These are phyloP conservation scores for Diaporthe nobilis DNA, from an alignment of 2,329 filamentous ascomycete genomes.

Conservation along the genomic window DNA sequence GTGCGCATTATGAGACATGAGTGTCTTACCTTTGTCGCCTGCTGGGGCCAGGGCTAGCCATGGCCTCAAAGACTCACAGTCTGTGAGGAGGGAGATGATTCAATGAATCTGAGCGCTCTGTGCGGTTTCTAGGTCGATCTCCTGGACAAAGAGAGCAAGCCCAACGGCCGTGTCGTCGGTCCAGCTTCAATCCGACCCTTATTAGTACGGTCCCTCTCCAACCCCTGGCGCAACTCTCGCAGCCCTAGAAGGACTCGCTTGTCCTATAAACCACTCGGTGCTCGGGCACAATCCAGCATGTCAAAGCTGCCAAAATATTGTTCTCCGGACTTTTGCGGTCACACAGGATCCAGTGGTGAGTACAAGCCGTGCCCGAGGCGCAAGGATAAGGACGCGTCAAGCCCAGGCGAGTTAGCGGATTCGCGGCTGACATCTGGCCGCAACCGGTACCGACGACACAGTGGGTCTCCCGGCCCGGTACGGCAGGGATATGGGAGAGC, in stretches of 20 bases:
- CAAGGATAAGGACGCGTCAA: constrained; percentile 5
- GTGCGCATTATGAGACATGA: constrained; percentile 13
- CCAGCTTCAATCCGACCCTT: background rate
- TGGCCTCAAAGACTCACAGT: constrained; percentile 9
- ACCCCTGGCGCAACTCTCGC: background rate
- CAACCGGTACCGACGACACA: constrained; percentile 36
- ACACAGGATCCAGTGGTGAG: background rate
- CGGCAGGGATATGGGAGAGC: constrained; percentile 3
- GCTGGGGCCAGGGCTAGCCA: constrained; percentile 19
- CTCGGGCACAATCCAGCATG: constrained; percentile 27
- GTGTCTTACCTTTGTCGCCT: constrained; percentile 34
- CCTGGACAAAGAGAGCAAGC: constrained; percentile 24
- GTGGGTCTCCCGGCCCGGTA: background rate
- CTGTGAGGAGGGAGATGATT: background rate
- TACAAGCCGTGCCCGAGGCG: background rate
- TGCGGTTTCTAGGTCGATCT: constrained; percentile 12
- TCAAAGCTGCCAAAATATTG: constrained; percentile 27
- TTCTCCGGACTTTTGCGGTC: constrained; percentile 31
- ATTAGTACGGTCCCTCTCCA: background rate
- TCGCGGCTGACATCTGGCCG: constrained; percentile 24
- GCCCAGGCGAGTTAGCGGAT: background rate
- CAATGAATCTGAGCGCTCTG: background rate
- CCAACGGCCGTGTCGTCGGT: constrained; percentile 6
- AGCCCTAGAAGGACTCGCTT: background rate
- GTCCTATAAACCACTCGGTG: background rate